These are phyloP conservation scores for Cicer cuneatum DNA, from an alignment of 306 rosid species.

Conservation along the genomic window DNA sequence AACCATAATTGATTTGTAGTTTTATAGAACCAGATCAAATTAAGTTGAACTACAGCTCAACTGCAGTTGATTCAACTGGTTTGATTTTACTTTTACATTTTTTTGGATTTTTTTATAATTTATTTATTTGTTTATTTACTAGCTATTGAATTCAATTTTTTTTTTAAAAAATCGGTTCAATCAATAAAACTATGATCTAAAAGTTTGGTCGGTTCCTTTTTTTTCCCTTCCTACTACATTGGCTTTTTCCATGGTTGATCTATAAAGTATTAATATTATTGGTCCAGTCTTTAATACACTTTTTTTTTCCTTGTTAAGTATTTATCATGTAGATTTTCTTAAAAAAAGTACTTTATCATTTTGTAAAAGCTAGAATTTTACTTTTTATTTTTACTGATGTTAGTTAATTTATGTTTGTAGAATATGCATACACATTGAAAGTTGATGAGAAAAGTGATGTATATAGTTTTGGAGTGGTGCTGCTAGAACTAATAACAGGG, in stretches of 20 bases:
- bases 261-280: neutral
- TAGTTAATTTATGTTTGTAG: slow-evolving; percentile 47
- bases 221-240: too few species aligned
- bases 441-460: slow-evolving; percentile 81
- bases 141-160: too few species aligned
- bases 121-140: too few species aligned
- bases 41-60: too few species aligned
- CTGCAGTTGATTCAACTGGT: too few species aligned
- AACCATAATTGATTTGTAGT: too few species aligned
- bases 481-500: slow-evolving; percentile 74
- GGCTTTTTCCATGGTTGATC: slow-evolving; percentile 16
- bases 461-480: slow-evolving; percentile 75
- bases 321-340: neutral
- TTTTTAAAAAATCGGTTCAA: too few species aligned
- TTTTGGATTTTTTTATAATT: too few species aligned
- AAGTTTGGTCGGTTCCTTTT: too few species aligned
- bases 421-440: slow-evolving; percentile 80
- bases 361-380: slow-evolving; percentile 4
- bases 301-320: neutral
- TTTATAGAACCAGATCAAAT: too few species aligned
- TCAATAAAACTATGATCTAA: too few species aligned
- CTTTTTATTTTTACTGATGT: neutral
- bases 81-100: too few species aligned
- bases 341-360: neutral
- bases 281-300: neutral